A percentile compares a stretch with the other conserved stretches of the same genome.
phyloP scores from a whole-genome alignment of 257 asterid species.

The Plantago elongata region DNA sequence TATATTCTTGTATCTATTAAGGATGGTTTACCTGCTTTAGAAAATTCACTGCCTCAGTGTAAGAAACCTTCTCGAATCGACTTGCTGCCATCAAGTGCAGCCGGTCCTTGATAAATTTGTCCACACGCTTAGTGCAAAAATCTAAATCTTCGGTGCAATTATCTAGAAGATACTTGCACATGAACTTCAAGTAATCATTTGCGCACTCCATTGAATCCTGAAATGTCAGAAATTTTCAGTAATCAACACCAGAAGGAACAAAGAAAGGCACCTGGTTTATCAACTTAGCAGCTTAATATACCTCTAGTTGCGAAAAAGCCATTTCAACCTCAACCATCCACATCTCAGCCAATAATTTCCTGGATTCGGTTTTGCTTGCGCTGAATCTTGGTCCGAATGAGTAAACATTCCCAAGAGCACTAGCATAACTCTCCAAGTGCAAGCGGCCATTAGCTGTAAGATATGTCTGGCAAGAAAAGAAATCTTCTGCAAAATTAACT shows the following conservation, averaged over 20 bases:
- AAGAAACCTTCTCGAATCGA: constrained; percentile 53
- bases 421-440: constrained; percentile 83
- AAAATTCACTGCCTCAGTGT: constrained; percentile 57
- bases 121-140: constrained; percentile 60
- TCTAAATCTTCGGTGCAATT: constrained; percentile 61
- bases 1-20: neutral
- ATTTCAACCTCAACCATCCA: constrained; percentile 81
- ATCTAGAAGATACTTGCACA: constrained; percentile 53
- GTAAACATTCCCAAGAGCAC: constrained; percentile 85
- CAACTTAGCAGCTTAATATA: constrained; percentile 7
- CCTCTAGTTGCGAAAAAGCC: constrained; percentile 75
- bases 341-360: constrained; percentile 64
- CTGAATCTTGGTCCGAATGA: constrained; percentile 76
- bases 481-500: constrained; percentile 46
- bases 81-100: constrained; percentile 34
- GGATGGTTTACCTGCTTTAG: constrained; percentile 46
- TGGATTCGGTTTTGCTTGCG: constrained; percentile 43
- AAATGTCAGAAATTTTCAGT: constrained; percentile 12
- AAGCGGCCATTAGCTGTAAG: constrained; percentile 63
- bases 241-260: neutral
- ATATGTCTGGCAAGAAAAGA: constrained; percentile 46
- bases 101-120: constrained; percentile 44
- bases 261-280: neutral
- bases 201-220: constrained; percentile 88
- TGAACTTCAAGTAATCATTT: constrained; percentile 57